Evolutionary conservation across 176 grass and related monocot genomes (phyloP).

Genomic region (Cenchrus purpureus): DNA sequence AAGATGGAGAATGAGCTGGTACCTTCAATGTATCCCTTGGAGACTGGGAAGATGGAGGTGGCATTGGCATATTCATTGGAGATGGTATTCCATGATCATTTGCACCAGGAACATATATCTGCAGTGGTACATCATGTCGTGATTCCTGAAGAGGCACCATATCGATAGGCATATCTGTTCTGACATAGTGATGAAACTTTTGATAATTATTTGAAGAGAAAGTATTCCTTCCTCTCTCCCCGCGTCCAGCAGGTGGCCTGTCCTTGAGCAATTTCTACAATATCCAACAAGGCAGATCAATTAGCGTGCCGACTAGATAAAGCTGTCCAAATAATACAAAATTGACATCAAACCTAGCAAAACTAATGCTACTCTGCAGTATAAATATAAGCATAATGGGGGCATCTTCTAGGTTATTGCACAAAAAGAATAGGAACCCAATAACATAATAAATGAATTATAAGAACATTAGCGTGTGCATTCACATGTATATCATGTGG

Average conservation of each 20-base stretch:
- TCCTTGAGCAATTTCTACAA: slow-evolving; percentile 62
- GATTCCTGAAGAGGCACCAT: slow-evolving; percentile 45
- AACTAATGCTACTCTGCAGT: slow-evolving; percentile 15
- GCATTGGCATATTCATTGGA: slow-evolving; percentile 25
- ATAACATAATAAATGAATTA: background rate
- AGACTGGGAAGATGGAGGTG: slow-evolving; percentile 35
- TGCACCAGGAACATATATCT: slow-evolving; percentile 42
- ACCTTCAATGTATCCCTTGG: slow-evolving; percentile 43
- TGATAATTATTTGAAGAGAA: slow-evolving; percentile 49
- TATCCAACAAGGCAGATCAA: slow-evolving; percentile 39
- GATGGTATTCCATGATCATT: slow-evolving; percentile 52
- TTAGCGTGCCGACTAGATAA: slow-evolving; percentile 29
- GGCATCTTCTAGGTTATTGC: slow-evolving; percentile 25
- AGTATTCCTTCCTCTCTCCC: slow-evolving; percentile 55
- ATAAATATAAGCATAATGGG: slow-evolving; percentile 19
- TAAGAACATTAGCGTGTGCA: slow-evolving; percentile 3
- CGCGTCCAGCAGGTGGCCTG: slow-evolving; percentile 43
- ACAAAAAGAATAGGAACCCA: slow-evolving; percentile 6
- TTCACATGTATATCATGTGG: slow-evolving; percentile 9
- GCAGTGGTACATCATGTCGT: slow-evolving; percentile 33
- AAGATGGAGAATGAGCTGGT: slow-evolving; percentile 38
- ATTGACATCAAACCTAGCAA: slow-evolving; percentile 2
- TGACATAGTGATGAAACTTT: slow-evolving; percentile 39
- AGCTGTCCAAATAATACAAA: background rate
- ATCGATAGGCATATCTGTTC: slow-evolving; percentile 44